Conservation (phyloP, 306 rosid species). For the Cotoneaster glaucophyllus region DNA sequence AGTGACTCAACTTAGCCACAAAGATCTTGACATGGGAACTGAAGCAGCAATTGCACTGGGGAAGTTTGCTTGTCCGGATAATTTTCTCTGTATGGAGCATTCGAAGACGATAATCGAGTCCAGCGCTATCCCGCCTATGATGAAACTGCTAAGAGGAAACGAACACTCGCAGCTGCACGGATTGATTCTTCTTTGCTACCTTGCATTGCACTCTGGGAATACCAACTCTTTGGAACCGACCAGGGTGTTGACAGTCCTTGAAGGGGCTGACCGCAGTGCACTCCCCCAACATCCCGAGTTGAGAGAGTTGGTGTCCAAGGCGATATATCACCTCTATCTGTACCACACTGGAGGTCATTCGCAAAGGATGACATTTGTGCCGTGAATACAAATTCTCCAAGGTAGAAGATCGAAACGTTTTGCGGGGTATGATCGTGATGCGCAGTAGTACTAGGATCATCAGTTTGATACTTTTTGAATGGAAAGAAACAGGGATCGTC, state of each 20-base stretch:
- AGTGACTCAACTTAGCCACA: constrained; percentile 46
- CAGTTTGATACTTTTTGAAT: constrained; percentile 11
- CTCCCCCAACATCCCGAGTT: constrained; percentile 40
- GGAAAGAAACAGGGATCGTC: constrained; percentile 19
- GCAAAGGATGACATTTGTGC: constrained; percentile 41
- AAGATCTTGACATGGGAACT: constrained; percentile 38
- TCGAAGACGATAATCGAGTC: constrained; percentile 65
- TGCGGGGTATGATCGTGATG: constrained; percentile 6
- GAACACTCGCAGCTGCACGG: constrained; percentile 45
- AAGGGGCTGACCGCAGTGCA: constrained; percentile 56
- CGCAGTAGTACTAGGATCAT: constrained; percentile 16
- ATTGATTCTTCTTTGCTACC: constrained; percentile 65
- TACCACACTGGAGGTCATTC: constrained; percentile 70
- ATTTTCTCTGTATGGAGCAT: constrained; percentile 62
- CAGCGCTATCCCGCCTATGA: constrained; percentile 41
- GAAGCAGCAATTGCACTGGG: constrained; percentile 63
- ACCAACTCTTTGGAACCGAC: constrained; percentile 57
- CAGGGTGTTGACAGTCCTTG: constrained; percentile 54
- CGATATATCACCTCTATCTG: constrained; percentile 59
- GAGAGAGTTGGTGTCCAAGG: constrained; percentile 51
- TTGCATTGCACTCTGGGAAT: constrained; percentile 67
- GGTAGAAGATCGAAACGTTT: constrained; percentile 13
- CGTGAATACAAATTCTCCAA: constrained; percentile 24
- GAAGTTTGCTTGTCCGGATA: constrained; percentile 59
- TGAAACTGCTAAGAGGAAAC: constrained; percentile 55